Evolutionary conservation across 129 eudicot species (phyloP).

Genomic region (Flaveria bidentis): DNA sequence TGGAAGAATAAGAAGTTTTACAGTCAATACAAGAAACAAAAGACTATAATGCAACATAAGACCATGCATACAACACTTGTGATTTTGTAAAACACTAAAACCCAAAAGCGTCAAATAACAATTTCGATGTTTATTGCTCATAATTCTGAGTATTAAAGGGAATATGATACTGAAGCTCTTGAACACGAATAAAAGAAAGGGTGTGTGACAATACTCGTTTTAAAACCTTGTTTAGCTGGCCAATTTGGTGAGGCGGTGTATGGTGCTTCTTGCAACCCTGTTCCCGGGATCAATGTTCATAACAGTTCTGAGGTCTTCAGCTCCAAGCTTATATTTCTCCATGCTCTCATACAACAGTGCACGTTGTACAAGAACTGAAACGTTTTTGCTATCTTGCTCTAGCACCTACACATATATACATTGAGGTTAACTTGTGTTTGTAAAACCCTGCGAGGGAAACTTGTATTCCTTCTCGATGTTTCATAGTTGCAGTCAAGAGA

Average conservation of each 20-base stretch:
- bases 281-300: conserved; percentile 93
- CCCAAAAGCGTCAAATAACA: conserved; percentile 20
- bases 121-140: conserved; percentile 25
- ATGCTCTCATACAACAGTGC: conserved; percentile 95
- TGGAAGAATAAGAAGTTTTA: conserved; percentile 22
- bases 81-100: conserved; percentile 24
- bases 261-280: conserved; percentile 94
- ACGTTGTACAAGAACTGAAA: conserved; percentile 87
- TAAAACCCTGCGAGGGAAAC: neutral
- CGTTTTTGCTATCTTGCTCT: conserved; percentile 63
- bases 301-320: conserved; percentile 89
- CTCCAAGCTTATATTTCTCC: conserved; percentile 98
- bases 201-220: conserved; percentile 22
- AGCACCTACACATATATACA: conserved; percentile 58
- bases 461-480: conserved; percentile 4
- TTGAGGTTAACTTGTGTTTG: neutral
- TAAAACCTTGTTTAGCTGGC: conserved; percentile 42
- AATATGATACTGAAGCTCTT: conserved; percentile 18
- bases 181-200: conserved; percentile 27
- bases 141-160: conserved; percentile 27
- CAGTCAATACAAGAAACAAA: conserved; percentile 19
- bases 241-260: conserved; percentile 85
- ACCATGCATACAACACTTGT: conserved; percentile 38
- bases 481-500: neutral
- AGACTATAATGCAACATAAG: conserved; percentile 25